Base-by-base conservation (phyloP, 129 eudicot genomes). In the Artemisia argyi region DNA sequence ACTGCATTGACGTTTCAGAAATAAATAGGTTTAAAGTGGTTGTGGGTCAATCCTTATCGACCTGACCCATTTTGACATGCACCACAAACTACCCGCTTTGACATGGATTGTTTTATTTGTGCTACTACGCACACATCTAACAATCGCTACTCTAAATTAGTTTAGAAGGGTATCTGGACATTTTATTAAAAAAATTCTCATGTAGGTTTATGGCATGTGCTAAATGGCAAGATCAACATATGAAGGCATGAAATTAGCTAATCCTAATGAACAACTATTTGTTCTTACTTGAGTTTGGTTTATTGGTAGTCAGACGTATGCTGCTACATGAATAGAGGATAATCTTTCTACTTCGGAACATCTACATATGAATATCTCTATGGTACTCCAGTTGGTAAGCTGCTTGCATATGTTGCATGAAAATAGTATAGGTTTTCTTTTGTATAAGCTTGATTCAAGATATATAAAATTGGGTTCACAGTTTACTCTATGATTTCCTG, bases 321-420 rank as follows among this genome's bases (percentile, higher is more conserved):
- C 96, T 63, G 94, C 98, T 30, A 92, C 96, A 15, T 89, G 98
- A 96, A 89, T 96, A 17, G 98, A 96, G 32, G 98, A 92, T 77
- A 92, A 89, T 78, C 88, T 92, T 39, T 92, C 98, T 7, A 89
- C 98, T 22, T 92, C 96, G 98, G 96, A 92, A 82, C 98, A 92
- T 78, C 79, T 92, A 68, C 98, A 92, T 59, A 92, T 92, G 96
- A 89, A 96, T 69, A 83, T 92, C 71, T 80, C 30, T 26, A 26
- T 26, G 30, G 30, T 26, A 26, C 3, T 26, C 30, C 30, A 26
- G 4, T 26, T 26, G 91, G 98, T 92, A 83, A 84, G 83, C 47
- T 39, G 42, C 26, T 59, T 10, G 11, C 30, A 26, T 59, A 61
- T 61, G 26, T 3, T 26, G 30, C 30, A 26, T 26, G 30, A 26